Conservation (phyloP, 805 yeast species). For the Nakazawaea wickerhamii region DNA sequence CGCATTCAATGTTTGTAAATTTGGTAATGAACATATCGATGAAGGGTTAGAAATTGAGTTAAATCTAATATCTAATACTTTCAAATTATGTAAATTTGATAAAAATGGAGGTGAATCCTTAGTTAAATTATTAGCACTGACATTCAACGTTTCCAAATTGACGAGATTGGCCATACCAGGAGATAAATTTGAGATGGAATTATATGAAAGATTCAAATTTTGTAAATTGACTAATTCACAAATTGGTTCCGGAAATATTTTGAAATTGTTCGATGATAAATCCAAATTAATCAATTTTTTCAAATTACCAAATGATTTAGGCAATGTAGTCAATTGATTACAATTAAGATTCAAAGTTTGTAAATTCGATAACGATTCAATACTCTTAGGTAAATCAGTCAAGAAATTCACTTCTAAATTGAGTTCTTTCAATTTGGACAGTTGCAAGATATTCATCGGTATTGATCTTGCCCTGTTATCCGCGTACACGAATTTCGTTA, state of each 20-base stretch:
- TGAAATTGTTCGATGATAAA: conserved; percentile 72
- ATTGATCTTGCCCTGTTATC: conserved; percentile 68
- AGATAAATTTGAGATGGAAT: conserved; percentile 60
- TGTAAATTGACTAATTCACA: conserved; percentile 51
- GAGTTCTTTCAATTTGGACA: conserved; percentile 57
- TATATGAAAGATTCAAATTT: conserved; percentile 78
- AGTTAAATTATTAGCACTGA: conserved; percentile 66
- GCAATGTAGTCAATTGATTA: conserved; percentile 62
- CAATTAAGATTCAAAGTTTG: conserved; percentile 65
- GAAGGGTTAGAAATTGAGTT: conserved; percentile 55
- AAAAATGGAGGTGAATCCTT: conserved; percentile 49
- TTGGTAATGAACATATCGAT: conserved; percentile 49
- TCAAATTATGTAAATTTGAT: conserved; percentile 46
- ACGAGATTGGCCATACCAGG: conserved; percentile 50
- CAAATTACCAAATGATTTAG: conserved; percentile 53
- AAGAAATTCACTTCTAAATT: conserved; percentile 78
- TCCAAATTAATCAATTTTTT: conserved; percentile 55
- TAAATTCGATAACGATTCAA: conserved; percentile 48
- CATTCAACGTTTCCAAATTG: conserved; percentile 60
- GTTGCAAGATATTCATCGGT: conserved; percentile 69
- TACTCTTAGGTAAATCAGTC: conserved; percentile 51
- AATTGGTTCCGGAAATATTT: conserved; percentile 58
- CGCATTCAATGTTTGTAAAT: conserved; percentile 65
- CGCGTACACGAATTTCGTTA: conserved; percentile 61
- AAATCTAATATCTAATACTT: conserved; percentile 72